phyloP scores from a whole-genome alignment of 2,329 filamentous ascomycete species.

The Cadophora sp. region DNA sequence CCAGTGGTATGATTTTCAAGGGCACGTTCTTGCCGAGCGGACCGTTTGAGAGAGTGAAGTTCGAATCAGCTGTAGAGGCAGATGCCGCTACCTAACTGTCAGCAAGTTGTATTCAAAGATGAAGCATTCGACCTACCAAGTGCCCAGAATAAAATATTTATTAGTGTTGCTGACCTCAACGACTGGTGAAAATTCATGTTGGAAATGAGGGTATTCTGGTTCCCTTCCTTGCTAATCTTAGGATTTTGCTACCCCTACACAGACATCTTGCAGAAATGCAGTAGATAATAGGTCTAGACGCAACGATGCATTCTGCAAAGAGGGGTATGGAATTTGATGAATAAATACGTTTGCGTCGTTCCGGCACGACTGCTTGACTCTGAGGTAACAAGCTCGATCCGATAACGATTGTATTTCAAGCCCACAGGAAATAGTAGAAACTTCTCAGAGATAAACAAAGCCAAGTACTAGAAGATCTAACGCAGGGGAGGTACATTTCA shows the following conservation, averaged over 20 bases:
- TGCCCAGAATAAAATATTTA: background rate
- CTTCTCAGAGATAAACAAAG: background rate
- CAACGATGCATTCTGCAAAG: background rate
- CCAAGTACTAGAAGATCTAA: background rate
- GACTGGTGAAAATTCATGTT: background rate
- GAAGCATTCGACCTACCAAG: background rate
- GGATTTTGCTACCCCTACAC: background rate
- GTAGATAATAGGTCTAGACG: background rate
- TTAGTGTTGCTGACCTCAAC: background rate
- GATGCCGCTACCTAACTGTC: background rate
- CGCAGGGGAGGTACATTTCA: background rate
- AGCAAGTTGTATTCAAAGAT: background rate
- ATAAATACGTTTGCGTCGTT: background rate
- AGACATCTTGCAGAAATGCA: background rate
- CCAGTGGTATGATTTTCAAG: constrained; percentile 19
- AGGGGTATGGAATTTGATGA: background rate
- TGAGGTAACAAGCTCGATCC: background rate
- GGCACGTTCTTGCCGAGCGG: background rate
- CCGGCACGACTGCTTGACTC: background rate
- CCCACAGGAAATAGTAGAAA: background rate
- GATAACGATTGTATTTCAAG: background rate
- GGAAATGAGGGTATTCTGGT: background rate
- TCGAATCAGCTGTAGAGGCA: background rate
- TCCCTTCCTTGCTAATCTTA: constrained; percentile 1
- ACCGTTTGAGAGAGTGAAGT: background rate